phyloP scores from a whole-genome alignment of 306 rosid genomes.

The Cicer yamashitae region DNA sequence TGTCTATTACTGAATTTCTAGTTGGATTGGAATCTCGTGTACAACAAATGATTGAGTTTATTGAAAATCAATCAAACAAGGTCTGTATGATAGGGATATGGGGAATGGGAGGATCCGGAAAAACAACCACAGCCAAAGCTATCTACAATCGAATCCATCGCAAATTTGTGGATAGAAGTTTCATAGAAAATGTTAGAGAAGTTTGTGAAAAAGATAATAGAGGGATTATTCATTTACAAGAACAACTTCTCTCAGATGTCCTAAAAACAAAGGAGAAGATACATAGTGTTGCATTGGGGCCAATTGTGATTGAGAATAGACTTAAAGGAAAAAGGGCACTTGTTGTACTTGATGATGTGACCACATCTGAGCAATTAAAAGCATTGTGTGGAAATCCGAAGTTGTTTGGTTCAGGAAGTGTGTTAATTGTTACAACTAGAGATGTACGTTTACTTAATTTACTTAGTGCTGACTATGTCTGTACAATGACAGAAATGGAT shows the following conservation, averaged over 20 bases:
- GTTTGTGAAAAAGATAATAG: background rate
- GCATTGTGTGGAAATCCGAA: background rate
- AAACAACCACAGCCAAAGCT: constrained; percentile 40
- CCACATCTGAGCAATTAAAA: background rate
- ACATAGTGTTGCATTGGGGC: background rate
- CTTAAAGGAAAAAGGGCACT: background rate
- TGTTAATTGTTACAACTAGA: constrained; percentile 47
- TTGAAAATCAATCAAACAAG: background rate
- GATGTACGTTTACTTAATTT: constrained; percentile 29
- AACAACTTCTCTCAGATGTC: constrained; percentile 30
- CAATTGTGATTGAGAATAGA: background rate
- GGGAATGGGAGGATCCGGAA: constrained; percentile 41
- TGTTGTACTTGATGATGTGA: constrained; percentile 34
- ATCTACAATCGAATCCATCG: constrained; percentile 29
- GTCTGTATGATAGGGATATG: constrained; percentile 37
- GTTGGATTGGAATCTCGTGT: constrained; percentile 27
- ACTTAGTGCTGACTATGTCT: background rate
- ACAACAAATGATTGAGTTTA: background rate
- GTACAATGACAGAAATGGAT: constrained; percentile 20
- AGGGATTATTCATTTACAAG: constrained; percentile 28
- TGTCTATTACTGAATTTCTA: background rate
- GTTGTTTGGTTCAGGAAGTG: constrained; percentile 43
- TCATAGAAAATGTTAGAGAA: constrained; percentile 33
- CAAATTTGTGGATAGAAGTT: background rate
- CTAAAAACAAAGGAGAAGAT: background rate